Evolutionary conservation across 208 protist species (phyloP).

Genomic region (Crithidia acanthocephali): DNA sequence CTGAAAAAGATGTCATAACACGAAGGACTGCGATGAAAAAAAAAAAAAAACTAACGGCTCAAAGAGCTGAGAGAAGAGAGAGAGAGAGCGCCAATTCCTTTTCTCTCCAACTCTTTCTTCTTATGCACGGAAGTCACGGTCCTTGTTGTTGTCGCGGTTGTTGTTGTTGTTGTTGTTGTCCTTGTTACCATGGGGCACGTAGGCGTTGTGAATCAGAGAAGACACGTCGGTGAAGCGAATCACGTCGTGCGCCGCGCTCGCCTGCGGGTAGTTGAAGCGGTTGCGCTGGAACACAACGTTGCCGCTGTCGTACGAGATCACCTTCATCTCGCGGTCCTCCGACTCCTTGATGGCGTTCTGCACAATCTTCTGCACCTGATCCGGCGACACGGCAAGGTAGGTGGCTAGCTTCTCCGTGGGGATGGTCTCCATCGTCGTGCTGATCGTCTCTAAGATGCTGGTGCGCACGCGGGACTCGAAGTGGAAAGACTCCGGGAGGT

Average conservation of each 20-base stretch:
- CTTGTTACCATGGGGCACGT: constrained; percentile 19
- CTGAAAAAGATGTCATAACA: too few relatives aligned
- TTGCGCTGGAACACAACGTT: constrained; percentile 65
- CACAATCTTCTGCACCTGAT: constrained; percentile 56
- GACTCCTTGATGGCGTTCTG: constrained; percentile 67
- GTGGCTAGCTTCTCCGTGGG: constrained; percentile 44
- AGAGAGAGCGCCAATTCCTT: too few relatives aligned
- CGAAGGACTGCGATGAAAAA: too few relatives aligned
- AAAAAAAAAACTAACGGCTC: too few relatives aligned
- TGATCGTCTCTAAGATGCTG: constrained; percentile 78
- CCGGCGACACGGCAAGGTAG: constrained; percentile 61
- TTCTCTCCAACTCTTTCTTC: not conserved
- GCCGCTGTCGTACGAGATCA: constrained; percentile 47
- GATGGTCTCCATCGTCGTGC: constrained; percentile 71
- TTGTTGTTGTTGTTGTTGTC: constrained; percentile 10
- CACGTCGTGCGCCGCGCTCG: constrained; percentile 56
- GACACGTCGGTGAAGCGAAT: constrained; percentile 69
- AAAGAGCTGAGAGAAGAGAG: too few relatives aligned
- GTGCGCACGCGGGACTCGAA: constrained; percentile 81
- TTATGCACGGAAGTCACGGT: constrained; percentile 20
- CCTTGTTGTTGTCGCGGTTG: constrained; percentile 9
- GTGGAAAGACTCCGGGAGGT: constrained; percentile 75
- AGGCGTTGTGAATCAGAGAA: constrained; percentile 37
- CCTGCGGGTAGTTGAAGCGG: constrained; percentile 77
- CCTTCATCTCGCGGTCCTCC: constrained; percentile 55